Percentiles rank a stretch among this genome's conserved stretches.
Evolutionary conservation across 768 basidiomycete genomes (phyloP).

Genomic region (Hysterangium stoloniferum): DNA sequence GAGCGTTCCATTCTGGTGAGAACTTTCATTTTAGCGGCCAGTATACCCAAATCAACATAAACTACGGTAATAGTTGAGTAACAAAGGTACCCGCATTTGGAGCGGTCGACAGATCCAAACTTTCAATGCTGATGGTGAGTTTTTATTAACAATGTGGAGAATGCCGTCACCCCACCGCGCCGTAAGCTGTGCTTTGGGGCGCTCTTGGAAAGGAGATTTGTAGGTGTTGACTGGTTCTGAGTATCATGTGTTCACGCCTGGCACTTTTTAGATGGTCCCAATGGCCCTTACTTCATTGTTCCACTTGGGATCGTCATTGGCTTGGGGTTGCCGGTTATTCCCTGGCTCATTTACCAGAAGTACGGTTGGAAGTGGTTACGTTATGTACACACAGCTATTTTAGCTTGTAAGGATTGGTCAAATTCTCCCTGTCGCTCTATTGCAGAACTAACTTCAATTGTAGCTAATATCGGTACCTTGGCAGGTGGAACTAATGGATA

Average conservation of each 20-base stretch:
- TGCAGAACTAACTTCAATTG: not conserved
- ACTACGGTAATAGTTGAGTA: not conserved
- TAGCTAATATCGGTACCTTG: not conserved
- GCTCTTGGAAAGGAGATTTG: not conserved
- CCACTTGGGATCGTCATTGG: conserved; percentile 48
- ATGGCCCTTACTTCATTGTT: conserved; percentile 49
- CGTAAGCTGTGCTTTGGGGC: not conserved
- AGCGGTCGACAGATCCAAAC: not conserved
- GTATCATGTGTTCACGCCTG: not conserved
- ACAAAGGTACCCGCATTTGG: not conserved
- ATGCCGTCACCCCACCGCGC: not conserved
- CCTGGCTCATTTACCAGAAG: conserved; percentile 38
- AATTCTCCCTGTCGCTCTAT: too few relatives aligned
- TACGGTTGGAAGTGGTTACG: conserved; percentile 1
- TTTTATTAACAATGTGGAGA: not conserved
- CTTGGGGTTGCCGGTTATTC: conserved; percentile 40
- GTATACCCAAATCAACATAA: too few relatives aligned
- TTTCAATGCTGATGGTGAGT: not conserved
- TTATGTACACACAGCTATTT: not conserved
- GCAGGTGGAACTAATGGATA: not conserved
- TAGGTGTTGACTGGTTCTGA: not conserved
- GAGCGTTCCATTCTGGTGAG: not conserved
- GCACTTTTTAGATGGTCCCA: conserved; percentile 23
- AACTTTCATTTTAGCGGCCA: too few relatives aligned
- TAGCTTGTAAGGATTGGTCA: not conserved